A percentile compares a stretch with the other conserved stretches of the same genome.
Conservation (phyloP, 2,329 filamentous ascomycete genomes). For the Aspergillus chevalieri region DNA sequence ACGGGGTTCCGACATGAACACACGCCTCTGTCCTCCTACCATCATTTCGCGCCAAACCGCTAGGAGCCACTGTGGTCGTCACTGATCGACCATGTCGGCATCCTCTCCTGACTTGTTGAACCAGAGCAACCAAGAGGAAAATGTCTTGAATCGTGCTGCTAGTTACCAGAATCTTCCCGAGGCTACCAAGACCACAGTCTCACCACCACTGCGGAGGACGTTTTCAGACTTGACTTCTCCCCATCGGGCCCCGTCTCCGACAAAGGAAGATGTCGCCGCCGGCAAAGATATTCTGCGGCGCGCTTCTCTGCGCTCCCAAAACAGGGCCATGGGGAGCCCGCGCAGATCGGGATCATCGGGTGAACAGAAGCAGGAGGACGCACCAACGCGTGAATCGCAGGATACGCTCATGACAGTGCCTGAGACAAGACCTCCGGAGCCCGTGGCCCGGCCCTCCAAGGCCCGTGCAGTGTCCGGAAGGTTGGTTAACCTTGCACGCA, state of each 20-base stretch:
- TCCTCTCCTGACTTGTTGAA: constrained; percentile 16
- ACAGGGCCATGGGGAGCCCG: constrained; percentile 26
- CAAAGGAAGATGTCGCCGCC: constrained; percentile 33
- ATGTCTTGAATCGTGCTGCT: constrained; percentile 47
- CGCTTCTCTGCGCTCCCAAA: constrained; percentile 34
- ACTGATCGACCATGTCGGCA: constrained; percentile 29
- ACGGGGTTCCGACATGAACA: not conserved
- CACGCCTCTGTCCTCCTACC: not conserved
- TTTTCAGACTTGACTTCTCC: constrained; percentile 45
- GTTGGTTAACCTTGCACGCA: constrained; percentile 46
- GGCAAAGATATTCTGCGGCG: constrained; percentile 38
- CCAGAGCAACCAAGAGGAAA: constrained; percentile 21
- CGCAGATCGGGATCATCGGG: constrained; percentile 34
- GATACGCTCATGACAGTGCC: constrained; percentile 16
- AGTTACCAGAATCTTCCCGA: constrained; percentile 53
- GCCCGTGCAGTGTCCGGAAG: constrained; percentile 45
- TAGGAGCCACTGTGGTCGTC: not conserved
- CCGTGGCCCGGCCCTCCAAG: constrained; percentile 34
- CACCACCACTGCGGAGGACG: constrained; percentile 42
- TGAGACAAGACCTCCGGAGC: constrained; percentile 24
- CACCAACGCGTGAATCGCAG: constrained; percentile 11
- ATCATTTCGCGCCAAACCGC: not conserved
- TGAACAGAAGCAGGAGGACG: constrained; percentile 29
- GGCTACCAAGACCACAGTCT: constrained; percentile 23
- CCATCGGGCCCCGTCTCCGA: constrained; percentile 30